Base-by-base conservation (phyloP, 1,284 basidiomycete genomes). In the Sporisorium reilianum region DNA sequence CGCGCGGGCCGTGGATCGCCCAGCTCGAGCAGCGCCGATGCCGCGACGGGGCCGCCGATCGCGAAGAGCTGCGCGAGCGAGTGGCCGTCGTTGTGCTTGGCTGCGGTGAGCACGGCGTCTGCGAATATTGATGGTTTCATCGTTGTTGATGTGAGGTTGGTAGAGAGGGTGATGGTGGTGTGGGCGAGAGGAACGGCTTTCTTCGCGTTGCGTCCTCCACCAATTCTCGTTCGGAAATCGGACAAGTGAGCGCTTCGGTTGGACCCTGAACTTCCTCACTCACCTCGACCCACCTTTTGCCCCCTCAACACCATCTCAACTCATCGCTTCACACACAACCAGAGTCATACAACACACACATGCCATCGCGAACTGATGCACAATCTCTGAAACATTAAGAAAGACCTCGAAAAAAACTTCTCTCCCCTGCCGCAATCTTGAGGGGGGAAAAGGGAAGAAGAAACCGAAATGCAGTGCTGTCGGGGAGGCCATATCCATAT, bases 21-120 rank as follows among this genome's bases (percentile, higher is more conserved):
- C 25, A 74, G 56, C 41, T 75, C 62, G 51, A 69, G 51, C 22
- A 69, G 45, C 30, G 73, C 55, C 4, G 70, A 52, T 9, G 59
- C 52, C 2, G 73, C 46, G 20, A 71, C 22, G 8, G 59, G 61
- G 9, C 62, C 67, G 26, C 71, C 66, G 50, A 79, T 63, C 20
- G 75, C 57, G 26, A 80, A 75, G 23, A 80, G 68, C n/a, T 59
- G 62, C 18, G 80, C 70, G n/a, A 81, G 69, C 14, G 64, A 40
- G 38, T 61, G 55, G 2, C 77, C 78, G 34, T 80, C 75, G 44
- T 44, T 22, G 20, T 45, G 22, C 12, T 54, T 20, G 2, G 42
- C 49, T 1, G 72, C 69, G 2, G 62, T 48, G 28, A 78, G 67
- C 3, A 78, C 76, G 3, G 69, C 69, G 23, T 78, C 76, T 7